These are phyloP conservation scores for Spergularia azorica DNA, from an alignment of 179 eudicot genomes.

Conservation along the genomic window DNA sequence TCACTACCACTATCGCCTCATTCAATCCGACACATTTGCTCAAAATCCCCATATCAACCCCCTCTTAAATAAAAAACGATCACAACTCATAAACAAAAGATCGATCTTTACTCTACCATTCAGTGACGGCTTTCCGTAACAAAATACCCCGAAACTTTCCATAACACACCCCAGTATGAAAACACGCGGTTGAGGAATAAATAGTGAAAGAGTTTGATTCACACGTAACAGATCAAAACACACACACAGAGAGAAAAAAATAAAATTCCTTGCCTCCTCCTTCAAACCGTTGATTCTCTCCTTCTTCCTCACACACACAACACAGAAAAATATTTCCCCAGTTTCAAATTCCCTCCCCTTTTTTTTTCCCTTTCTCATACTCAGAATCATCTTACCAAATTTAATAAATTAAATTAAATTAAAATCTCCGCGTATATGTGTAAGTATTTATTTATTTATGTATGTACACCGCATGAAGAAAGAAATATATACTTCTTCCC, in stretches of 20 bases:
- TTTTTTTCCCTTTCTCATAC: slow-evolving; percentile 7
- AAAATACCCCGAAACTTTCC: too few species aligned
- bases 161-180: too few species aligned
- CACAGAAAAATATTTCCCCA: slow-evolving; percentile 2
- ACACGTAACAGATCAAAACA: slow-evolving; percentile 25
- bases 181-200: too few species aligned
- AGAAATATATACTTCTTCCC: neutral
- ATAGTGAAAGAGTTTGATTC: neutral
- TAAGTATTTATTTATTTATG: too few species aligned
- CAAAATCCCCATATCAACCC: too few species aligned
- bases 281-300: slow-evolving; percentile 28
- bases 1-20: too few species aligned
- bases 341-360: neutral
- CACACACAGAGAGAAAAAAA: neutral
- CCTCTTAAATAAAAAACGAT: too few species aligned
- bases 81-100: too few species aligned
- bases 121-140: too few species aligned
- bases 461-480: too few species aligned
- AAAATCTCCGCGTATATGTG: neutral
- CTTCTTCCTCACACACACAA: neutral
- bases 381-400: neutral
- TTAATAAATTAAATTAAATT: neutral
- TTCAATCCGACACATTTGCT: too few species aligned
- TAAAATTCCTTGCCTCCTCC: slow-evolving; percentile 50
- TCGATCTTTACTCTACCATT: too few species aligned